Evolutionary conservation across 2,329 filamentous ascomycete species (phyloP).

Genomic region (Xylariales sp.): DNA sequence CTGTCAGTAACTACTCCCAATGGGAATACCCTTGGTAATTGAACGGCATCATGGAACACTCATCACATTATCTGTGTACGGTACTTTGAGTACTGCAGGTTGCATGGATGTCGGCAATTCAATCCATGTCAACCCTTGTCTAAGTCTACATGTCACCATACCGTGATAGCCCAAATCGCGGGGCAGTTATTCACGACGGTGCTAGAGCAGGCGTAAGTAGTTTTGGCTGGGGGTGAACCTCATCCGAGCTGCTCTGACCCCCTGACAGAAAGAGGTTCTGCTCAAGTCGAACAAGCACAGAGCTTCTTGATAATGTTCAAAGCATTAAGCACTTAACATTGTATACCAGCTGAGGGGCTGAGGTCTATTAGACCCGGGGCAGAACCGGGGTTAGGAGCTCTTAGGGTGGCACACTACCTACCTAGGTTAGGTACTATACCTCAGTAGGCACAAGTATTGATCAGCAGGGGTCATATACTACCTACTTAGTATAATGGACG

Average conservation of each 20-base stretch:
- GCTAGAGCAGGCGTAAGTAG: neutral
- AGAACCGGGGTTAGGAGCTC: conserved; percentile 11
- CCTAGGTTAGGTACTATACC: neutral
- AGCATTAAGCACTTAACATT: neutral
- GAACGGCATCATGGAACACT: neutral
- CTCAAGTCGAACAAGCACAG: neutral
- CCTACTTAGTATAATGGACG: neutral
- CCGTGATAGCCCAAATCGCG: too few relatives aligned
- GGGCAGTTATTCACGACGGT: too few relatives aligned
- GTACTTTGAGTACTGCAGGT: too few relatives aligned
- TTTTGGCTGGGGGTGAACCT: neutral
- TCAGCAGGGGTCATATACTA: conserved; percentile 13
- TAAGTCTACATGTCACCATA: neutral
- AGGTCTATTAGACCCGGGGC: neutral
- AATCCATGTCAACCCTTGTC: neutral
- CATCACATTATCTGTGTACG: too few relatives aligned
- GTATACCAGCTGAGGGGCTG: too few relatives aligned
- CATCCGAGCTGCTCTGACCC: neutral
- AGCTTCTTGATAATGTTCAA: conserved; percentile 1
- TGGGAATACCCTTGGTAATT: neutral
- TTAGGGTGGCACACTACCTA: neutral
- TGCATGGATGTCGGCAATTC: neutral
- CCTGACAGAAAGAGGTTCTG: conserved; percentile 8
- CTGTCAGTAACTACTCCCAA: neutral
- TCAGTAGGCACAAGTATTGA: neutral